Percentiles rank a stretch among this genome's conserved stretches.
Conservation (phyloP, 163 green algal species). For the Scenedesmus sp. region DNA sequence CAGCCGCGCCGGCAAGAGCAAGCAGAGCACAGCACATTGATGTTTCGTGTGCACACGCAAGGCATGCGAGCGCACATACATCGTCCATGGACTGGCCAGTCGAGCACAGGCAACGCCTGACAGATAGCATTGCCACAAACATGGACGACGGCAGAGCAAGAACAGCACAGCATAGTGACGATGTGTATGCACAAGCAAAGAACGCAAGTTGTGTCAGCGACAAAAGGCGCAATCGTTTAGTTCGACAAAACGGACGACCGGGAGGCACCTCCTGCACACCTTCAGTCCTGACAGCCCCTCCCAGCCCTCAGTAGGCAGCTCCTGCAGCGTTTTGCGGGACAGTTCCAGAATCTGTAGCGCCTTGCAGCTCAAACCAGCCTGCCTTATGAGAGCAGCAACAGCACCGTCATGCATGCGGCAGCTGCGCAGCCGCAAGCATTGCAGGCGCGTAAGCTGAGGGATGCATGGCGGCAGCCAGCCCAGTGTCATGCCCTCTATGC, state of each 20-base stretch:
- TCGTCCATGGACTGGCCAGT: no score
- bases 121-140: neutral
- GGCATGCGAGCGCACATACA: neutral
- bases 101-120: neutral
- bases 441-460: neutral
- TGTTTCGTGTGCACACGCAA: neutral
- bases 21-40: neutral
- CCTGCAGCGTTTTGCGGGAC: neutral
- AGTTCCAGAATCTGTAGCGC: slow-evolving; percentile 3
- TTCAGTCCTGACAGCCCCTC: slow-evolving; percentile 10
- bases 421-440: neutral
- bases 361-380: neutral
- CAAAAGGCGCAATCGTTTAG: no score
- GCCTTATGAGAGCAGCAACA: slow-evolving; percentile 5
- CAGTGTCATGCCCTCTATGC: neutral
- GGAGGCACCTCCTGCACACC: neutral
- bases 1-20: neutral
- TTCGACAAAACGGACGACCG: no score
- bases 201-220: no score
- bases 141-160: neutral
- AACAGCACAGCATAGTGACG: neutral
- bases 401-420: neutral
- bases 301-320: slow-evolving; percentile 20
- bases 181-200: neutral
- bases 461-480: neutral